Evolutionary conservation across 352 stramenopile species (phyloP).

Genomic region (Phytophthora constricta): DNA sequence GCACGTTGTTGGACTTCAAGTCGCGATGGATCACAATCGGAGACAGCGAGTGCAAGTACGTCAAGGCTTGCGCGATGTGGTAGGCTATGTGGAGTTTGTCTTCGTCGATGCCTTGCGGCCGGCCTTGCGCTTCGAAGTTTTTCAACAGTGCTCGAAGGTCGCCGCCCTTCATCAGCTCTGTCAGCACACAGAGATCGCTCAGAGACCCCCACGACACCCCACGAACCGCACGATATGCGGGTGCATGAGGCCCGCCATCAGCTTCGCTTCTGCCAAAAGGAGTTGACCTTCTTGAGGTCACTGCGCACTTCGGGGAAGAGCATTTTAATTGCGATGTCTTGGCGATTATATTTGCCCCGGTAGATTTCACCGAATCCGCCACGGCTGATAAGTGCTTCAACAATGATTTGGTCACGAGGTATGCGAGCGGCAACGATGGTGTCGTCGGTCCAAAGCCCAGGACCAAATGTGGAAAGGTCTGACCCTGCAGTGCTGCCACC

Average conservation of each 20-base stretch:
- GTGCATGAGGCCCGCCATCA: conserved; percentile 44
- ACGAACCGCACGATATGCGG: conserved; percentile 49
- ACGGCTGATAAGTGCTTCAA: conserved; percentile 28
- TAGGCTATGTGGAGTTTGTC: conserved; percentile 35
- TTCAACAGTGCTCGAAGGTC: conserved; percentile 31
- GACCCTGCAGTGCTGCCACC: neutral
- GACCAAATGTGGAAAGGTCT: neutral
- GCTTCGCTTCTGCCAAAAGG: conserved; percentile 43
- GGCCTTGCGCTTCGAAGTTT: conserved; percentile 9
- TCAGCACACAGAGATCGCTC: conserved; percentile 33
- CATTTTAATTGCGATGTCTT: conserved; percentile 47
- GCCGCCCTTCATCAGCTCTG: conserved; percentile 36
- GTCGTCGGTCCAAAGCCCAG: conserved; percentile 1
- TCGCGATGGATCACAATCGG: conserved; percentile 28
- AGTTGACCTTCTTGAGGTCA: conserved; percentile 30
- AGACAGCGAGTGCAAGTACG: conserved; percentile 9
- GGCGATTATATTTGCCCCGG: conserved; percentile 29
- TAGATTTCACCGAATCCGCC: conserved; percentile 42
- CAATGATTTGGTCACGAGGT: conserved; percentile 30
- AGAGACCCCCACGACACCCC: conserved; percentile 45
- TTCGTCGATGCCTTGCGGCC: conserved; percentile 22
- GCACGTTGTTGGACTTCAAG: conserved; percentile 19
- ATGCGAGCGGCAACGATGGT: conserved; percentile 21
- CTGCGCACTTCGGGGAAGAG: conserved; percentile 3
- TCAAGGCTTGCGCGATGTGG: conserved; percentile 33